These are phyloP conservation scores for Solanum stenotomum DNA, from an alignment of 257 asterid genomes.

Conservation along the genomic window DNA sequence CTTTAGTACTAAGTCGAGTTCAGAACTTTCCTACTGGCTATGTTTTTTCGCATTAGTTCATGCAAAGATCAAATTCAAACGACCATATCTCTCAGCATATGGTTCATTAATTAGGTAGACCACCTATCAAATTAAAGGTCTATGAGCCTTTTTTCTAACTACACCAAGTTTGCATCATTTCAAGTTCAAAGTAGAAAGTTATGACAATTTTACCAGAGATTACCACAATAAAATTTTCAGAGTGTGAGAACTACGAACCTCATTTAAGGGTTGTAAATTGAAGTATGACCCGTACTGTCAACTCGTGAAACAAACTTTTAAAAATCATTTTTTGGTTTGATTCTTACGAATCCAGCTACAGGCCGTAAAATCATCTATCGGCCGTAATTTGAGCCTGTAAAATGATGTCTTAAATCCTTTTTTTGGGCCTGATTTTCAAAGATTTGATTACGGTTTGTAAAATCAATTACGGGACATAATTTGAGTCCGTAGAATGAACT, in stretches of 20 bases:
- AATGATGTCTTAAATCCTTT: background rate
- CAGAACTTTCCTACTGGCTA: background rate
- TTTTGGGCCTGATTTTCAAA: background rate
- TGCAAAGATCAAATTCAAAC: background rate
- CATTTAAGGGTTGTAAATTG: too few species aligned
- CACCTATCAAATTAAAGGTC: too few species aligned
- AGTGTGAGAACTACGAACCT: background rate
- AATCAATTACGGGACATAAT: background rate
- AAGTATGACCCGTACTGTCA: background rate
- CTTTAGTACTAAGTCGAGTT: background rate
- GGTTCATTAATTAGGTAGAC: background rate
- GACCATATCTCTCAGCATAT: background rate
- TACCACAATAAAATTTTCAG: too few species aligned
- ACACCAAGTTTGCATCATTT: too few species aligned
- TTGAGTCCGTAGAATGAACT: too few species aligned
- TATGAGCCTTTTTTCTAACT: too few species aligned
- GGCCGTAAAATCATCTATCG: background rate
- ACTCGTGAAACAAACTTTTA: background rate
- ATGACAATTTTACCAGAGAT: too few species aligned
- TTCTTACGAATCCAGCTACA: background rate
- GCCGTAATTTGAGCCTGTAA: background rate
- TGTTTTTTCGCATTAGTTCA: background rate
- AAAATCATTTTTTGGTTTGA: background rate
- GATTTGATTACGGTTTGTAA: background rate
- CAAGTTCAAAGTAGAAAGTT: too few species aligned